phyloP scores from a whole-genome alignment of 2,329 filamentous ascomycete species.

The Penicillium oxalicum region DNA sequence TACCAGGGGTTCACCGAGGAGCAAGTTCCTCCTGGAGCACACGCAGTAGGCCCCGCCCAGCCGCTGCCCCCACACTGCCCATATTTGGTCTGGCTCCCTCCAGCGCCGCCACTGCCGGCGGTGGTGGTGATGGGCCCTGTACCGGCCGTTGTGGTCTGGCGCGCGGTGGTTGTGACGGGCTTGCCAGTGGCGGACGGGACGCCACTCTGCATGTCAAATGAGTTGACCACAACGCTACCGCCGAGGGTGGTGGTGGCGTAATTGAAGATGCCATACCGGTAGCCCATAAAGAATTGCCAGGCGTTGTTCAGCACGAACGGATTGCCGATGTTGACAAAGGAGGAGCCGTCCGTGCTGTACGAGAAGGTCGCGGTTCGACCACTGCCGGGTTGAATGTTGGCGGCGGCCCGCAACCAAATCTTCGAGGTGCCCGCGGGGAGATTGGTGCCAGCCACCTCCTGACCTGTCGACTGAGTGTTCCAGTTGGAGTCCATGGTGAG shows the following conservation, averaged over 20 bases:
- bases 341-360: conserved; percentile 43
- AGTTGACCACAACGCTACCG: conserved; percentile 28
- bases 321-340: conserved; percentile 32
- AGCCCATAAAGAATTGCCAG: conserved; percentile 47
- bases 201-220: conserved; percentile 5
- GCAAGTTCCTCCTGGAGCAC: conserved; percentile 1
- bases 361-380: conserved; percentile 32
- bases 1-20: background rate
- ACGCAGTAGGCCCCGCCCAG: conserved; percentile 1
- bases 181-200: background rate
- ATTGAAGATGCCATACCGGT: conserved; percentile 48
- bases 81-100: background rate
- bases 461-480: conserved; percentile 28
- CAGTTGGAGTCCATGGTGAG: conserved; percentile 35
- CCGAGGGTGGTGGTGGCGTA: conserved; percentile 43
- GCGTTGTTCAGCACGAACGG: conserved; percentile 36
- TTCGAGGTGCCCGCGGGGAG: conserved; percentile 13
- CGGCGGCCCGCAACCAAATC: conserved; percentile 36
- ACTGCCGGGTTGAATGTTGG: conserved; percentile 31
- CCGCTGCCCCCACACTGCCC: conserved; percentile 3
- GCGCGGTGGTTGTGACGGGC: background rate
- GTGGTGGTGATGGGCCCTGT: background rate
- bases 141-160: background rate
- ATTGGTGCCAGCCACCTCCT: conserved; percentile 16
- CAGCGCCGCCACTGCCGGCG: background rate